These are phyloP conservation scores for Allium fistulosum DNA, from an alignment of 106 monocot species.

Conservation along the genomic window DNA sequence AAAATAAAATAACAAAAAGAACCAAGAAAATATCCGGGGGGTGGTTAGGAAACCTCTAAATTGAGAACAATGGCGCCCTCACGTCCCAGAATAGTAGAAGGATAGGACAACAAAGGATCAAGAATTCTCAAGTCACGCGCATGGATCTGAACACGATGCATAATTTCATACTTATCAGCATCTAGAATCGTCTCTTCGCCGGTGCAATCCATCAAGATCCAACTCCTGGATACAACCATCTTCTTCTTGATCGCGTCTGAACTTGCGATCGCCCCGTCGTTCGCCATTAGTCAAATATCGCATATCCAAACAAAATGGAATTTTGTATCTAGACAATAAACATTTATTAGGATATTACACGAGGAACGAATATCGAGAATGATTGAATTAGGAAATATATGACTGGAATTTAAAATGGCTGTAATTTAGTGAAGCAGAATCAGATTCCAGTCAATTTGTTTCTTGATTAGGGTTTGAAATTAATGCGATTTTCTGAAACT, in stretches of 20 bases:
- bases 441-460: too few relatives aligned
- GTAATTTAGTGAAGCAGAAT: too few relatives aligned
- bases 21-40: too few relatives aligned
- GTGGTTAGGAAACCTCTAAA: conserved; percentile 55
- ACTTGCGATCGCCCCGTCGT: background rate
- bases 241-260: conserved; percentile 39
- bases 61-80: conserved; percentile 93
- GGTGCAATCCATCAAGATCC: conserved; percentile 60
- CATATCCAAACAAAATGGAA: conserved; percentile 1
- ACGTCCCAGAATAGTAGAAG: conserved; percentile 86
- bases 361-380: too few relatives aligned
- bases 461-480: too few relatives aligned
- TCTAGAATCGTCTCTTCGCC: conserved; percentile 68
- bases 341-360: too few relatives aligned
- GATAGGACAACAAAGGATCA: conserved; percentile 86
- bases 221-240: conserved; percentile 44
- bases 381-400: too few relatives aligned
- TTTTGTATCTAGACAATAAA: too few relatives aligned
- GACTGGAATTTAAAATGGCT: too few relatives aligned
- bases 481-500: too few relatives aligned
- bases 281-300: conserved; percentile 3
- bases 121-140: conserved; percentile 83
- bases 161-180: conserved; percentile 89
- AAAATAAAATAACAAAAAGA: too few relatives aligned
- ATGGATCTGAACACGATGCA: conserved; percentile 82